Base-by-base conservation (phyloP, 1,284 basidiomycete genomes). In the Ceratobasidium sp. region DNA sequence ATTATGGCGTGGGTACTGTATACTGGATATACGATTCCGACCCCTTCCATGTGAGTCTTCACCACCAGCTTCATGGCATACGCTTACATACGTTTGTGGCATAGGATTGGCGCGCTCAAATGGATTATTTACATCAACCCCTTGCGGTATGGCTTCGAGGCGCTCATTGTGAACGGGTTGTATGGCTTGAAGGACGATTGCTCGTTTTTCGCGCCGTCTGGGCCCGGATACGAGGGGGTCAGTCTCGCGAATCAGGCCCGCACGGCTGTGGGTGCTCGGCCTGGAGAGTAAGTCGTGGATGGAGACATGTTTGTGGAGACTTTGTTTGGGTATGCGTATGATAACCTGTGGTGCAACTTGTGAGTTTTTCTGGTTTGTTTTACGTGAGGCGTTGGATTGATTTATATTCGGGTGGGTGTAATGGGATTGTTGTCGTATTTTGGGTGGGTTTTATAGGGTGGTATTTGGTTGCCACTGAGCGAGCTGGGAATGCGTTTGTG, bases 11-110 rank as follows among this genome's bases (percentile, higher is more conserved):
- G 89, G 88, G 85, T 85, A 47, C 79, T 87, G 52, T 86, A 86
- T 77, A 87, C 86, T 16, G 92, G 92, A 1, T 94, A 93, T 79
- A 88, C 91, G 73, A 87, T 93, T 75, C 91, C 91, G 0, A 86
- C 85, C 77, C 66, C 66, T 4, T 58, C 66, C 14, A 70, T 70
- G 66, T 70, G 18, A 58, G 66, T 11, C 9, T n/a, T n/a, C n/a
- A n/a, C n/a, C 30, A 30, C 14, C 7, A 8, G 8, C 32, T n/a
- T n/a, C 43, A n/a, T 2, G n/a, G n/a, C n/a, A n/a, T n/a, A n/a
- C n/a, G n/a, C n/a, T n/a, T n/a, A n/a, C n/a, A n/a, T n/a, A n/a
- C n/a, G n/a, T n/a, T n/a, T 30, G 43, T 44, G 23, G 14, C 50
- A 18, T 23, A 73, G 59, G 59, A 73, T 73, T 57, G 59, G 62